Evolutionary conservation across 495 filamentous ascomycete genomes (phyloP), one percentile per base, ranked within the genome.

Genomic region (Viridothelium virens): DNA sequence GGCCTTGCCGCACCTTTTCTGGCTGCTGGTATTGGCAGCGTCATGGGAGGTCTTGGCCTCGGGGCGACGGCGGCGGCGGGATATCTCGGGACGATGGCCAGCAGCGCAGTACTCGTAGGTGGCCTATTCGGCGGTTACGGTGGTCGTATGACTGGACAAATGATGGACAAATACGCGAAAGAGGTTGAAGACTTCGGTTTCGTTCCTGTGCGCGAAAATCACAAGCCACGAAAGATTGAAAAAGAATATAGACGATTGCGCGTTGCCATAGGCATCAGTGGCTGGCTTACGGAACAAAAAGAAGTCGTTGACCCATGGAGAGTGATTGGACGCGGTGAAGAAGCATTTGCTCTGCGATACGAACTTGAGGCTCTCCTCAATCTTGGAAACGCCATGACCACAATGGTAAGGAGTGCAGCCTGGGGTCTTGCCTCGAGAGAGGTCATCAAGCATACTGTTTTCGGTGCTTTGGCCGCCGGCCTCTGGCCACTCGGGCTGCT

Each of bases 111-210:
- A 16, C 77, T 91, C 50, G 88, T 96, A 25, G 93, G 91, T 4
- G 84, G 87, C 61, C 76, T 97, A 12, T 96, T 98, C 71, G 93
- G 93, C 38, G 89, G 92, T 9, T 96, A 94, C 73, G 92, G 92
- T 34, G 90, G 86, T 12, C 82, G 88, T 14, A 91, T 94, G 85
- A 89, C 88, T 1, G 87, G 88, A 38, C 85, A 90, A 73, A 89
- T 91, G 85, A 89, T 97, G 83, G 91, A 93, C 67, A 82, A 86
- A 53, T 94, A 96, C 76, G 87, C 90, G 18, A 86, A 85, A 64
- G 92, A 97, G 67, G 87, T 97, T 14, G 83, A 88, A 61, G 92
- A 97, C 74, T 96, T 97, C 74, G 91, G 86, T 5, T 92, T 98
- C 70, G 74, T 96, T 16, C 91, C 92, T 1, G 77, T 95, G 47